phyloP scores from a whole-genome alignment of 805 yeast genomes.

The Metschnikowia orientalis region DNA sequence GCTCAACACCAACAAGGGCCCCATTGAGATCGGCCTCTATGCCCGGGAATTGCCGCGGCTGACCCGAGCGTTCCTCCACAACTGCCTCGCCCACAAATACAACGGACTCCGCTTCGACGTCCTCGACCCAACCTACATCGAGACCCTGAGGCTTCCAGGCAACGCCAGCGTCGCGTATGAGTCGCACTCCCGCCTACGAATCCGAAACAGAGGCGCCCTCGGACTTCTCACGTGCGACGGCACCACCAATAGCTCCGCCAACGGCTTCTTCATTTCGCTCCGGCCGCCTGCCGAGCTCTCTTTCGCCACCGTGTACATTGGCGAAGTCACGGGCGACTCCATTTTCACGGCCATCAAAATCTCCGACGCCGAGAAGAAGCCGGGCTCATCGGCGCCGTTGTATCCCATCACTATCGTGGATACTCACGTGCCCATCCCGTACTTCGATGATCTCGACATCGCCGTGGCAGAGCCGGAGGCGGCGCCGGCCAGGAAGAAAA shows the following conservation, averaged over 20 bases:
- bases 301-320: slow-evolving; percentile 44
- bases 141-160: slow-evolving; percentile 9
- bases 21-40: slow-evolving; percentile 58
- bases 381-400: slow-evolving; percentile 39
- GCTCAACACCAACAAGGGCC: slow-evolving; percentile 55
- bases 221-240: slow-evolving; percentile 40
- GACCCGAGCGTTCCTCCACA: slow-evolving; percentile 44
- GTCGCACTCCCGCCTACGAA: slow-evolving; percentile 47
- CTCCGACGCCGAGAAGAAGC: slow-evolving; percentile 42
- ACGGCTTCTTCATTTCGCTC: slow-evolving; percentile 37
- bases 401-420: slow-evolving; percentile 47
- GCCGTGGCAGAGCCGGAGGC: slow-evolving; percentile 1
- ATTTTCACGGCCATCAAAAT: slow-evolving; percentile 51
- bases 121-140: slow-evolving; percentile 26
- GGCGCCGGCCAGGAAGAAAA: slow-evolving; percentile 13
- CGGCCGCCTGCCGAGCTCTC: slow-evolving; percentile 43
- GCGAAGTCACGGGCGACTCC: slow-evolving; percentile 54
- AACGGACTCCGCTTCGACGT: slow-evolving; percentile 40
- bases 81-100: slow-evolving; percentile 42
- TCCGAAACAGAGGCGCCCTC: slow-evolving; percentile 49
- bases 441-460: slow-evolving; percentile 41
- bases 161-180: slow-evolving; percentile 32
- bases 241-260: slow-evolving; percentile 18
- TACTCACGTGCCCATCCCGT: slow-evolving; percentile 42
- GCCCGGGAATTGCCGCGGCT: slow-evolving; percentile 61